These are phyloP conservation scores for Colletotrichum spinosum DNA, from an alignment of 2,329 filamentous ascomycete genomes.

Conservation along the genomic window DNA sequence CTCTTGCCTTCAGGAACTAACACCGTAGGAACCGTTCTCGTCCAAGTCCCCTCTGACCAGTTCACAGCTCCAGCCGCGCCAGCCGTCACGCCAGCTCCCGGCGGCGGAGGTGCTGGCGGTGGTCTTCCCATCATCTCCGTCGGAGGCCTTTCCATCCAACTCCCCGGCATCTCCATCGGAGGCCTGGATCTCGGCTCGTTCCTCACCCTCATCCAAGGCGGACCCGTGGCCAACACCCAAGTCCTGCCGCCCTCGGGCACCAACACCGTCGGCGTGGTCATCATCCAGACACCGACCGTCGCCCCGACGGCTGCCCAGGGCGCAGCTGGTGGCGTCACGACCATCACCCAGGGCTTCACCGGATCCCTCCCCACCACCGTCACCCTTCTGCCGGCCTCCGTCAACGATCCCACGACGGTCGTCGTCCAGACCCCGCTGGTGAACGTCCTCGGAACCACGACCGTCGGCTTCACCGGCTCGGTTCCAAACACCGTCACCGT, in stretches of 20 bases:
- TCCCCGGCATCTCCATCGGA: conserved; percentile 20
- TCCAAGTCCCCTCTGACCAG: neutral
- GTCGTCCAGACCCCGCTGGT: conserved; percentile 26
- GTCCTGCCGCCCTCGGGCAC: conserved; percentile 23
- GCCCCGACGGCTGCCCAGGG: conserved; percentile 12
- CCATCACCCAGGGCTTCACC: conserved; percentile 21
- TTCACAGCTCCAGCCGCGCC: neutral
- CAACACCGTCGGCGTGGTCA: conserved; percentile 25
- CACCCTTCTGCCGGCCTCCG: conserved; percentile 22
- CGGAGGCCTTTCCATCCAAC: neutral
- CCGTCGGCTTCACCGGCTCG: conserved; percentile 24
- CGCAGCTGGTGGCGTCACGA: conserved; percentile 18
- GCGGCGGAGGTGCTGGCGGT: neutral
- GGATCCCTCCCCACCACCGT: conserved; percentile 20
- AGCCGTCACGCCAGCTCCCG: neutral
- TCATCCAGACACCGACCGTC: conserved; percentile 32
- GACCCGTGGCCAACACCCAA: conserved; percentile 14
- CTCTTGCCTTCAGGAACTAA: neutral
- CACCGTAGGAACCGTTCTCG: neutral
- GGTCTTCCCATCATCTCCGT: conserved; percentile 3
- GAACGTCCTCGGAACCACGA: conserved; percentile 21
- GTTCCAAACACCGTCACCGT: conserved; percentile 23
- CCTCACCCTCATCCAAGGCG: conserved; percentile 22
- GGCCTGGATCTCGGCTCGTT: conserved; percentile 1
- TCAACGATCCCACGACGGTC: conserved; percentile 20